A percentile compares a stretch with the other conserved stretches of the same genome.
Evolutionary conservation across 2,329 filamentous ascomycete species (phyloP).

Genomic region (Berkeleyomyces basicola): DNA sequence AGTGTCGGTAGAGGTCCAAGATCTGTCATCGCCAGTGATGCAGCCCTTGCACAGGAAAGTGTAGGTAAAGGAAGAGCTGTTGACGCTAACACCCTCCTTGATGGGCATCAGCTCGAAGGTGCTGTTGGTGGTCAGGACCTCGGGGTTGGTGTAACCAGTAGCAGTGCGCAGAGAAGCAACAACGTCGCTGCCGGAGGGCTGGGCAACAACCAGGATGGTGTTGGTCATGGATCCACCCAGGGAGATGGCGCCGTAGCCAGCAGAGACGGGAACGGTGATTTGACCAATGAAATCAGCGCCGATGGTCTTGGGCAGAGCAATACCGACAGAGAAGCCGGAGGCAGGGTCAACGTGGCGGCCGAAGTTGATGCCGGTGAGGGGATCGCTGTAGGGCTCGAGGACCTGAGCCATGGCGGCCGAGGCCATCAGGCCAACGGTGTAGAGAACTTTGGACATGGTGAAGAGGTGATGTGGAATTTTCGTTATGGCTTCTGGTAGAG

Average conservation of each 20-base stretch:
- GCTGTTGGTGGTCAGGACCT: slow-evolving; percentile 26
- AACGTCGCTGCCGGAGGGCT: slow-evolving; percentile 30
- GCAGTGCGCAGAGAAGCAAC: slow-evolving; percentile 19
- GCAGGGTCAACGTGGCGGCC: slow-evolving; percentile 20
- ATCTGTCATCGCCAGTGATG: slow-evolving; percentile 20
- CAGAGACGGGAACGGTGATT: slow-evolving; percentile 27
- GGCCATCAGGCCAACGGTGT: slow-evolving; percentile 5
- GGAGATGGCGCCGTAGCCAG: slow-evolving; percentile 32
- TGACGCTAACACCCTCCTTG: slow-evolving; percentile 33
- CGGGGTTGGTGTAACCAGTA: slow-evolving; percentile 29
- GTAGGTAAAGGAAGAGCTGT: slow-evolving; percentile 34
- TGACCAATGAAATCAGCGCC: slow-evolving; percentile 38
- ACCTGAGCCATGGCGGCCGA: slow-evolving; percentile 1
- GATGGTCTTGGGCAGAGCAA: slow-evolving; percentile 32
- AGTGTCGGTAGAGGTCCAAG: slow-evolving; percentile 19
- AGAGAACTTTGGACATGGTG: slow-evolving; percentile 8
- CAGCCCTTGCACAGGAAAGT: slow-evolving; percentile 36
- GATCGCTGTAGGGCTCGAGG: slow-evolving; percentile 23
- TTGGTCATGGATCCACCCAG: slow-evolving; percentile 30
- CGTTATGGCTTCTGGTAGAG: background rate
- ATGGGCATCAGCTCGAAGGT: slow-evolving; percentile 27
- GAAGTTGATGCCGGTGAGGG: slow-evolving; percentile 30
- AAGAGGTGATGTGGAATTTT: background rate
- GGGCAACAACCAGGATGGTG: slow-evolving; percentile 32
- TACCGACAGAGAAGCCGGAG: slow-evolving; percentile 29